Evolutionary conservation across 306 rosid genomes (phyloP), one percentile per base, ranked within the genome.

Genomic region (Potentilla sterilis): DNA sequence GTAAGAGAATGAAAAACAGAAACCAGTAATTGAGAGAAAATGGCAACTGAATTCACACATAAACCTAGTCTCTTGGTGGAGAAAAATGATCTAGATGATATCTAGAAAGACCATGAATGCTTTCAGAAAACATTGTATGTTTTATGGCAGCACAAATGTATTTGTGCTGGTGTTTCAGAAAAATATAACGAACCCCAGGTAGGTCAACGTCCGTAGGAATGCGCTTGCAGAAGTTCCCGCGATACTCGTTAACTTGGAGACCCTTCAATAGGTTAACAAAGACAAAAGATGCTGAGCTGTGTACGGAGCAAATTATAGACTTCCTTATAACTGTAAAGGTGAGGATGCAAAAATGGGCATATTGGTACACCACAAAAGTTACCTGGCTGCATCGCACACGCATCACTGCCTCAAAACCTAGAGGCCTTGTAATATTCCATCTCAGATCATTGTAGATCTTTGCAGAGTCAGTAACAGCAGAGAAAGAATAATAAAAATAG

Each of bases 351-450:
- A 54, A 55, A 16, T 28, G 48, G n/a, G 59, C 64, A 38, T 4
- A 16, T 21, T 57, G 16, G 24, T 21, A 38, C 48, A 61, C 37
- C 57, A 40, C 67, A 69, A 28, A 83, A 49, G 64, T 68, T 86
- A 95, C 98, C 98, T 92, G 98, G 89, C 96, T 92, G 87, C 98
- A 95, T 81, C 98, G 83, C 78, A 95, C 96, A 76, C 98, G 97
- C 98, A 95, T 95, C 67, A 92, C 97, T 80, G 98, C 97, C 85
- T 95, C 98, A 78, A 89, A 92, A 81, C 98, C 98, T 90, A 90
- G 97, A 70, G 98, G 98, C 84, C 97, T 90, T 67, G 91, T 86
- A 73, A 95, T 77, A 77, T 90, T 95, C 98, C 98, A 95, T 87
- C 96, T 90, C 76, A 95, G 97, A 86, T 95, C 98, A 77, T 95